Evolutionary conservation across 257 asterid genomes (phyloP).

Genomic region (Ilex aquifolium): DNA sequence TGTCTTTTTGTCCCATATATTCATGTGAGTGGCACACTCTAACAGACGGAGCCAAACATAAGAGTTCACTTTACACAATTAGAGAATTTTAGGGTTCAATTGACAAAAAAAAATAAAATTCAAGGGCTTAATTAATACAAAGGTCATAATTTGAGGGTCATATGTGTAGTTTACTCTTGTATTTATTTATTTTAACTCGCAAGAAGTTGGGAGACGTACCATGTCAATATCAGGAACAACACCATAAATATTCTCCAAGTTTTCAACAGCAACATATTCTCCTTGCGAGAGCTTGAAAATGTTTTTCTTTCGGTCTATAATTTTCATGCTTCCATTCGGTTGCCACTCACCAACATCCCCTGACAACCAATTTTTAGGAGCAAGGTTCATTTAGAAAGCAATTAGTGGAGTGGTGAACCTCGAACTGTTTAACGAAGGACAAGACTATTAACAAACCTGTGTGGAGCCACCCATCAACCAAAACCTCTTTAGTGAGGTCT

Average conservation of each 20-base stretch:
- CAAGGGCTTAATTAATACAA: no score
- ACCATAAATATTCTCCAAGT: constrained; percentile 82
- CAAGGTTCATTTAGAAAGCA: background rate
- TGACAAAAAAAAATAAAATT: no score
- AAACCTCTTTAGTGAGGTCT: constrained; percentile 84
- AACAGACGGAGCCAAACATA: no score
- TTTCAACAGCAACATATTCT: constrained; percentile 98
- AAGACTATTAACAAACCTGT: constrained; percentile 50
- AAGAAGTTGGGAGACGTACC: constrained; percentile 34
- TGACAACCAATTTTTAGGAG: constrained; percentile 21
- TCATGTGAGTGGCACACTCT: no score
- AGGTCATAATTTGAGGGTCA: no score
- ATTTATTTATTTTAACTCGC: no score
- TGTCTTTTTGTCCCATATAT: no score
- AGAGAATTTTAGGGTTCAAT: no score
- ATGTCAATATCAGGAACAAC: constrained; percentile 51
- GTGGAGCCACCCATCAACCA: constrained; percentile 90
- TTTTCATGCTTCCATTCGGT: constrained; percentile 81
- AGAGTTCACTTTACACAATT: no score
- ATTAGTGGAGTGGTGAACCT: background rate
- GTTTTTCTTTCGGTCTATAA: constrained; percentile 92
- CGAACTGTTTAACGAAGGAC: background rate
- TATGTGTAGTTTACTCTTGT: no score
- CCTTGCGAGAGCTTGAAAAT: constrained; percentile 98
- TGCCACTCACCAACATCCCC: constrained; percentile 99